phyloP scores from a whole-genome alignment of 768 basidiomycete species.

The Gloeopeniophorella convolvens region DNA sequence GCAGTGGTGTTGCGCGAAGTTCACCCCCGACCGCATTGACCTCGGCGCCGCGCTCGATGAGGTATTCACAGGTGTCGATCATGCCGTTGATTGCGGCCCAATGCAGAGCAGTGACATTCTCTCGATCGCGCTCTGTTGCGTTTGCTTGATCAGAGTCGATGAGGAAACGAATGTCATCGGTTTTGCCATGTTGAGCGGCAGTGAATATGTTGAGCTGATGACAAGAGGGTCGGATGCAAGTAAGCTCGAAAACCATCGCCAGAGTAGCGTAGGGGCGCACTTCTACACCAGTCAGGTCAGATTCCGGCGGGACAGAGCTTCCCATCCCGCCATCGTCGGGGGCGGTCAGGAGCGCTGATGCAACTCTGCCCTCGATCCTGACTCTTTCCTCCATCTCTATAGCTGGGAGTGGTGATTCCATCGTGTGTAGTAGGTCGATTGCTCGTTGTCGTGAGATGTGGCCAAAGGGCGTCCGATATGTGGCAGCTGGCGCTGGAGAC shows the following conservation, averaged over 20 bases:
- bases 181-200: slow-evolving; percentile 82
- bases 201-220: slow-evolving; percentile 62
- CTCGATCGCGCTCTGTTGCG: slow-evolving; percentile 74
- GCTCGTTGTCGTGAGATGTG: no score
- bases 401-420: neutral
- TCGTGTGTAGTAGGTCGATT: no score
- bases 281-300: neutral
- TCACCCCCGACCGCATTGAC: slow-evolving; percentile 92
- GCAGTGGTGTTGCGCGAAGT: slow-evolving; percentile 86
- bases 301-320: neutral
- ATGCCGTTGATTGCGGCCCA: slow-evolving; percentile 97
- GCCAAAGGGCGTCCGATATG: no score
- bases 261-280: neutral
- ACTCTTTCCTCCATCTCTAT: neutral
- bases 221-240: neutral
- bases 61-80: slow-evolving; percentile 72
- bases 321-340: neutral
- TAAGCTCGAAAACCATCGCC: neutral
- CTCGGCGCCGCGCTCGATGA: slow-evolving; percentile 87
- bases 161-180: slow-evolving; percentile 52
- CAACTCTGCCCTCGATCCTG: neutral
- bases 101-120: slow-evolving; percentile 90
- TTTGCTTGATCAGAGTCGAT: slow-evolving; percentile 61
- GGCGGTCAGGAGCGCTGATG: neutral
- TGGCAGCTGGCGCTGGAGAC: no score